Evolutionary conservation across 1,139 yeast genomes (phyloP), one percentile per base, ranked within the genome.

Genomic region (Geotrichum cucujoidarum): DNA sequence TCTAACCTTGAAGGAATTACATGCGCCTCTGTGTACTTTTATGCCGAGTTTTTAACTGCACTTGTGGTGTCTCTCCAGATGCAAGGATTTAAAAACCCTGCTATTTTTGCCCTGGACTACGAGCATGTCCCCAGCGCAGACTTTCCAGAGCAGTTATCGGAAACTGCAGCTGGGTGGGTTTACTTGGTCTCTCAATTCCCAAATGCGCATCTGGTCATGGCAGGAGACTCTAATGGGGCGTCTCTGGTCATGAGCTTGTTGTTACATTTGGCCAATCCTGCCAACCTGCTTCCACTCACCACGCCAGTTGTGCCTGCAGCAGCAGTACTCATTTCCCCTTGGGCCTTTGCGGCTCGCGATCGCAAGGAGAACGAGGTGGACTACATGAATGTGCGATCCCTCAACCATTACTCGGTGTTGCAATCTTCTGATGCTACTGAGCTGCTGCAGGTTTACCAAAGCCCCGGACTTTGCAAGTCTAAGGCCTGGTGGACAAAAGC

Each of bases 171-270:
- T 1, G 68, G 64, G 0, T 73, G 73, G 70, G 52, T 56, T 14
- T 57, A 63, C 36, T 47, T 70, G 13, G 36, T 49, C 3, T 31
- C 51, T 1, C 50, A 49, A 8, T 50, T 52, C 31, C 65, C 65
- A 0, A 43, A 53, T 1, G 58, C 73, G 1, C 61, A 61, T 32
- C 43, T 61, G 3, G 59, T 67, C 2, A 45, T 71, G 8, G 55
- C 63, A 42, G 78, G 77, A 0, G 76, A 73, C 52, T 68, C 75
- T 2, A 60, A 67, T 10, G 77, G 78, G 2, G 77, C 73, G 1
- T 69, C 69, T 6, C 53, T 71, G 32, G 62, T 62, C 2, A 53
- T 72, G 45, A 60, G 70, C n/a, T 55, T 70, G 46, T 44, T 72
- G 45, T 60, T 72, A 17, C 68, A 66, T 43, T 56, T 62, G 16